These are phyloP conservation scores for Calcarisporium arbuscula DNA, from an alignment of 2,329 filamentous ascomycete species.

Conservation along the genomic window DNA sequence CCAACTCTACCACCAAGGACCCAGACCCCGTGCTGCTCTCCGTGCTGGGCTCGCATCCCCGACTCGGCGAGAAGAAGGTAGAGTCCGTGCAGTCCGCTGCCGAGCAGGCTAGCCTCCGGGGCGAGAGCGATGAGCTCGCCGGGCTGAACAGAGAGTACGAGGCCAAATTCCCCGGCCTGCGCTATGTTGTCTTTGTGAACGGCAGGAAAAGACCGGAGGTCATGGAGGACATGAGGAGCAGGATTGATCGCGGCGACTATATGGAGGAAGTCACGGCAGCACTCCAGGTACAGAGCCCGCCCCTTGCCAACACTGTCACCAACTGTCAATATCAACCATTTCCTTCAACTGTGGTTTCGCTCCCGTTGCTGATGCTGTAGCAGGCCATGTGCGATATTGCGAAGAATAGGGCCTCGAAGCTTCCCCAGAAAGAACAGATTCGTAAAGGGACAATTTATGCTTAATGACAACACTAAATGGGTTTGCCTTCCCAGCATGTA, in stretches of 20 bases:
- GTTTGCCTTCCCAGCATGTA: no score
- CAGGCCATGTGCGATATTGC: conserved; percentile 89
- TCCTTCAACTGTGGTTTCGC: background rate
- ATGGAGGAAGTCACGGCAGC: conserved; percentile 63
- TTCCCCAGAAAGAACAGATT: conserved; percentile 22
- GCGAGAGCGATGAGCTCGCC: conserved; percentile 53
- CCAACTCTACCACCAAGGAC: conserved; percentile 41
- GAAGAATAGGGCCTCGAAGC: conserved; percentile 66
- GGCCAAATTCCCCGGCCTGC: conserved; percentile 68
- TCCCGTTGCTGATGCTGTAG: conserved; percentile 13
- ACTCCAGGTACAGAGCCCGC: conserved; percentile 54
- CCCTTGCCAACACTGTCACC: background rate
- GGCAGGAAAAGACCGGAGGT: conserved; percentile 66
- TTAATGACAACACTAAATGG: no score
- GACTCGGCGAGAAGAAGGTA: conserved; percentile 73
- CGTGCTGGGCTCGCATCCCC: conserved; percentile 76
- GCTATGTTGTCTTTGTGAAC: conserved; percentile 91
- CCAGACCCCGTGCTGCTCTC: conserved; percentile 50
- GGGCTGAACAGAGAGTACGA: conserved; percentile 74
- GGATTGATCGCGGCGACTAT: conserved; percentile 65
- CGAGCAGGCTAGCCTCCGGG: conserved; percentile 74
- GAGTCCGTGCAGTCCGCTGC: conserved; percentile 75
- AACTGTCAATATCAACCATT: background rate
- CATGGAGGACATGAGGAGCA: conserved; percentile 71
- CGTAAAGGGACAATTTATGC: no score